Percentiles rank a stretch among this genome's conserved stretches.
phyloP scores from a whole-genome alignment of 2,329 filamentous ascomycete species.

The Aspergillus clavatus region DNA sequence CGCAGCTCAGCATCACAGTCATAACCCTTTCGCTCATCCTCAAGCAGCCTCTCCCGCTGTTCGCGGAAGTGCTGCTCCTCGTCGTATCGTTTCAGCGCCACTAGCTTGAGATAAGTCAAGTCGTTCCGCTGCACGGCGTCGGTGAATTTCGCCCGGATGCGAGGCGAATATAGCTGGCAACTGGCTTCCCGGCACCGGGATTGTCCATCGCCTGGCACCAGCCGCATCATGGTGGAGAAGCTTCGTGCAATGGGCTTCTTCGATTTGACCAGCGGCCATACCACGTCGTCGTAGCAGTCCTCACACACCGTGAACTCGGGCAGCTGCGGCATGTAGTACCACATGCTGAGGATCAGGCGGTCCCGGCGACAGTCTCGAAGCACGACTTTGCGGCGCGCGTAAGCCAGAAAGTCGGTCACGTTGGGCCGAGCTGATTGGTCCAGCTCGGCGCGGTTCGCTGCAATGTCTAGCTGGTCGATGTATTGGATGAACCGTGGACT shows the following conservation, averaged over 20 bases:
- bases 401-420: slow-evolving; percentile 58
- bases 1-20: slow-evolving; percentile 45
- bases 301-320: slow-evolving; percentile 79
- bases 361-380: slow-evolving; percentile 63
- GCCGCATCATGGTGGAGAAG: slow-evolving; percentile 59
- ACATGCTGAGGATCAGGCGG: slow-evolving; percentile 59
- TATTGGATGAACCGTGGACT: slow-evolving; percentile 54
- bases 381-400: slow-evolving; percentile 55
- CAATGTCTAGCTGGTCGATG: slow-evolving; percentile 52
- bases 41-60: slow-evolving; percentile 50
- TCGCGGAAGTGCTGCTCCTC: slow-evolving; percentile 58
- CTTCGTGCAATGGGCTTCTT: slow-evolving; percentile 56
- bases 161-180: slow-evolving; percentile 75
- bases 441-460: slow-evolving; percentile 41
- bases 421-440: slow-evolving; percentile 43
- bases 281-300: slow-evolving; percentile 76
- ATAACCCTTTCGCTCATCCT: slow-evolving; percentile 58
- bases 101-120: slow-evolving; percentile 58
- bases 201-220: slow-evolving; percentile 49
- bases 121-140: slow-evolving; percentile 64
- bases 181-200: slow-evolving; percentile 38
- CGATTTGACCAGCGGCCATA: slow-evolving; percentile 62
- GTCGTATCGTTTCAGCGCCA: slow-evolving; percentile 53
- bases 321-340: slow-evolving; percentile 72
- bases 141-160: slow-evolving; percentile 71